Evolutionary conservation across 768 basidiomycete genomes (phyloP).

Genomic region (Mycena kentingensis): DNA sequence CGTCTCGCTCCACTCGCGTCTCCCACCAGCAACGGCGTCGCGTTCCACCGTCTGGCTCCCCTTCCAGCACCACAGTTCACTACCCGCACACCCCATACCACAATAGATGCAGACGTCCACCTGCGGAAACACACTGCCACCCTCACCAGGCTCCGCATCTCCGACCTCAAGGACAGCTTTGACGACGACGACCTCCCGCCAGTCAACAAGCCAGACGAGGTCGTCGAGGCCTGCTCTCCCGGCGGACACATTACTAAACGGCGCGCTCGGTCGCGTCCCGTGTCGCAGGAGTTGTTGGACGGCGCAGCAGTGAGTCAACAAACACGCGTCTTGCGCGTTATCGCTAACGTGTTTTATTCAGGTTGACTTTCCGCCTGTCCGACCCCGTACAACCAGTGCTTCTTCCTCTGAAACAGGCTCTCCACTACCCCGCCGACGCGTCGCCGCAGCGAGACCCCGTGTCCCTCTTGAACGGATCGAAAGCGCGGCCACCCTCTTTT

Average conservation of each 20-base stretch:
- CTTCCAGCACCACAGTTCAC: constrained; percentile 38
- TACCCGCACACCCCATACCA: constrained; percentile 34
- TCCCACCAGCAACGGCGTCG: constrained; percentile 44
- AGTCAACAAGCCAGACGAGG: constrained; percentile 43
- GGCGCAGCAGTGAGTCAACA: constrained; percentile 44
- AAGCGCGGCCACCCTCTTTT: constrained; percentile 68
- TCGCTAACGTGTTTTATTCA: neutral
- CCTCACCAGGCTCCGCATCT: constrained; percentile 51
- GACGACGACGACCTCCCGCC: constrained; percentile 17
- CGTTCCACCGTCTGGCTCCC: constrained; percentile 38
- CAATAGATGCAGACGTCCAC: constrained; percentile 34
- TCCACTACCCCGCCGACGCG: constrained; percentile 56
- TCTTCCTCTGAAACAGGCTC: constrained; percentile 55
- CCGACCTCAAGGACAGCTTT: constrained; percentile 46
- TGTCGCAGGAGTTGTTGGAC: constrained; percentile 66
- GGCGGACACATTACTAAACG: constrained; percentile 77
- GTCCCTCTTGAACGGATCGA: constrained; percentile 52
- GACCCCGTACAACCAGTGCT: constrained; percentile 37
- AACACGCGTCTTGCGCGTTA: constrained; percentile 1
- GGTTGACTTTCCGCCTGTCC: constrained; percentile 47
- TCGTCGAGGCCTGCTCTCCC: constrained; percentile 71
- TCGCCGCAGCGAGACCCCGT: constrained; percentile 43
- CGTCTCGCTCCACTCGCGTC: constrained; percentile 51
- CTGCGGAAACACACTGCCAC: constrained; percentile 29
- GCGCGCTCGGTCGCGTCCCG: constrained; percentile 70